A percentile compares a stretch with the other conserved stretches of the same genome.
Conservation (phyloP, 1,284 basidiomycete species). For the Melampsora larici-populina region DNA sequence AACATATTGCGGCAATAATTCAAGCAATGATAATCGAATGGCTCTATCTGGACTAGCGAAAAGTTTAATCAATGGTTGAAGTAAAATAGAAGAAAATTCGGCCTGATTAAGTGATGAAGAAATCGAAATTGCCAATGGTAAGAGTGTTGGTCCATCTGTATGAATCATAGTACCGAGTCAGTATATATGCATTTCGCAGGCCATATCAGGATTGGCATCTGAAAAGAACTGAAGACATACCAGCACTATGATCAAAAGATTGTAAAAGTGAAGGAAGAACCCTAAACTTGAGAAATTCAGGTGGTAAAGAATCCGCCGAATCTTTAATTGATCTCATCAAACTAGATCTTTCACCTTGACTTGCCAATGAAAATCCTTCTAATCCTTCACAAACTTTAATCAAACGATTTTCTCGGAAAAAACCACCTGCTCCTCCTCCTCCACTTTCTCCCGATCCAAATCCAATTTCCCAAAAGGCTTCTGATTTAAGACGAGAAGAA, state of each 20-base stretch:
- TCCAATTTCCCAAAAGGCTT: slow-evolving; percentile 66
- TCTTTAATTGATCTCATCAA: slow-evolving; percentile 64
- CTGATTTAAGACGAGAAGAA: slow-evolving; percentile 70
- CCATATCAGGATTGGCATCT: background rate
- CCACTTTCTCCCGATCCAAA: slow-evolving; percentile 31
- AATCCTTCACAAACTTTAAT: slow-evolving; percentile 79
- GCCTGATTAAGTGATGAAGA: slow-evolving; percentile 60
- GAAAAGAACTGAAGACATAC: background rate
- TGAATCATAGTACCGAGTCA: background rate
- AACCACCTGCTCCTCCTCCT: slow-evolving; percentile 60
- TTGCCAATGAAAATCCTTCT: slow-evolving; percentile 78
- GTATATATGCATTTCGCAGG: background rate
- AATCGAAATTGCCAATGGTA: slow-evolving; percentile 38
- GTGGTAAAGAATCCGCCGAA: slow-evolving; percentile 72
- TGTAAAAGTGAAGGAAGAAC: slow-evolving; percentile 82
- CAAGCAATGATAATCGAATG: slow-evolving; percentile 86
- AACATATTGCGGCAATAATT: slow-evolving; percentile 75
- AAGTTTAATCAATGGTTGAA: slow-evolving; percentile 75
- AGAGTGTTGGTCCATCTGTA: slow-evolving; percentile 38
- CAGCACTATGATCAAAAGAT: slow-evolving; percentile 77
- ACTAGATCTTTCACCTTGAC: slow-evolving; percentile 71
- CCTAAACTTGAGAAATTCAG: slow-evolving; percentile 78
- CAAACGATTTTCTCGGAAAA: slow-evolving; percentile 79
- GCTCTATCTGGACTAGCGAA: slow-evolving; percentile 85
- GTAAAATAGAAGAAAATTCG: slow-evolving; percentile 68